Evolutionary conservation across 78 protist genomes (phyloP), one percentile per base, ranked within the genome.

Genomic region (Dictyostelium citrinum): DNA sequence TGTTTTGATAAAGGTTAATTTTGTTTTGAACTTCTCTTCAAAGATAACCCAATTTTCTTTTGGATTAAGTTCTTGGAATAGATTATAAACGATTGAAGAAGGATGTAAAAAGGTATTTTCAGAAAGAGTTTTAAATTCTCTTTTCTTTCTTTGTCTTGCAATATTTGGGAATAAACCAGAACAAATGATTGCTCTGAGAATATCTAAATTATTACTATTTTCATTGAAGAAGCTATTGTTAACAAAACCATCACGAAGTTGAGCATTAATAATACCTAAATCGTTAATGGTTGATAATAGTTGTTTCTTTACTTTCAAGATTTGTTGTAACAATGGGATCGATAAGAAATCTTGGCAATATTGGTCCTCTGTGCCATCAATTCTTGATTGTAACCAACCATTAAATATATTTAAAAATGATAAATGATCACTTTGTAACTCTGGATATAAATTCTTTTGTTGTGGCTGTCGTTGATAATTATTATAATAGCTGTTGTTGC

Each of bases 101-200:
- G 84, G 84, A 35, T 80, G 84, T 55, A 77, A 27, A 41, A 77
- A 77, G n/a, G 82, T 77, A 77, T 45, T 77, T 58, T 58, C 84
- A 33, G 46, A 39, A 11, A 80, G 39, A 10, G 84, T 80, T 55
- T 29, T 39, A 22, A 80, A 80, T 58, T 80, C 84, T 31, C 43
- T 80, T 55, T 80, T 80, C 58, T 29, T 58, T 55, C 61, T 80
- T 29, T 80, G 84, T 58, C 46, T 80, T 0, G 88, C 96, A 27
- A 97, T 83, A 74, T 96, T 97, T 55, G 98, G 98, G 51, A 96
- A 97, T 35, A 97, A 77, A 82, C 98, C 98, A 11, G 97, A 95
- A 46, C 71, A 68, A 17, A 97, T 51, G 24, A 94, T 68, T 5
- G 98, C 95, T 6, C 61, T 29, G 6, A 96, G 11, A 55, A n/a